Conservation (phyloP, 2,329 filamentous ascomycete genomes). For the Colletotrichum limetticola region DNA sequence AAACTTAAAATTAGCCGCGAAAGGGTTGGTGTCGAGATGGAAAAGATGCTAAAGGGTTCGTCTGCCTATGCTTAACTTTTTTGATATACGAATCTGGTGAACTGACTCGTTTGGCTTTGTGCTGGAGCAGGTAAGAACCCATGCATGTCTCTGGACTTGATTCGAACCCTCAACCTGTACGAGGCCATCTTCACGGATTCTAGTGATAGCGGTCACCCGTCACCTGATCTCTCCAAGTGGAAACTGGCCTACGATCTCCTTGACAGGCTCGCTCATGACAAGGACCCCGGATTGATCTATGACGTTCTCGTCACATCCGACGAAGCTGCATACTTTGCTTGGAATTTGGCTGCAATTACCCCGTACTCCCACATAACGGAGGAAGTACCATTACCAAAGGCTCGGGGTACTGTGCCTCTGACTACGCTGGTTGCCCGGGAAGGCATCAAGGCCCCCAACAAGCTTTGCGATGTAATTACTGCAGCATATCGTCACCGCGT, state of each 20-base stretch:
- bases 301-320: conserved; percentile 68
- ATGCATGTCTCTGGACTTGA: conserved; percentile 68
- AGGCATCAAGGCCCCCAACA: conserved; percentile 84
- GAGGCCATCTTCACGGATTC: conserved; percentile 80
- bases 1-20: conserved; percentile 91
- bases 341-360: conserved; percentile 79
- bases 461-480: conserved; percentile 74
- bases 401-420: conserved; percentile 55
- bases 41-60: conserved; percentile 87
- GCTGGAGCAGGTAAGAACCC: conserved; percentile 64
- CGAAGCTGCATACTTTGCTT: conserved; percentile 77
- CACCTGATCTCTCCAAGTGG: conserved; percentile 72
- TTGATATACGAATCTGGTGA: background rate
- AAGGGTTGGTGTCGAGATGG: conserved; percentile 85
- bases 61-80: background rate
- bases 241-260: conserved; percentile 72
- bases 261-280: conserved; percentile 57
- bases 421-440: conserved; percentile 76
- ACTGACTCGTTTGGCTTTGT: background rate
- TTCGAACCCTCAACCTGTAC: conserved; percentile 76
- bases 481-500: conserved; percentile 70
- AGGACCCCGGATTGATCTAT: conserved; percentile 59
- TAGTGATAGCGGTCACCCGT: conserved; percentile 58
- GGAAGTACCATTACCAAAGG: conserved; percentile 46
- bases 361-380: conserved; percentile 75